Conservation (phyloP, 2,329 filamentous ascomycete species). For the Aureobasidium leucospermi region DNA sequence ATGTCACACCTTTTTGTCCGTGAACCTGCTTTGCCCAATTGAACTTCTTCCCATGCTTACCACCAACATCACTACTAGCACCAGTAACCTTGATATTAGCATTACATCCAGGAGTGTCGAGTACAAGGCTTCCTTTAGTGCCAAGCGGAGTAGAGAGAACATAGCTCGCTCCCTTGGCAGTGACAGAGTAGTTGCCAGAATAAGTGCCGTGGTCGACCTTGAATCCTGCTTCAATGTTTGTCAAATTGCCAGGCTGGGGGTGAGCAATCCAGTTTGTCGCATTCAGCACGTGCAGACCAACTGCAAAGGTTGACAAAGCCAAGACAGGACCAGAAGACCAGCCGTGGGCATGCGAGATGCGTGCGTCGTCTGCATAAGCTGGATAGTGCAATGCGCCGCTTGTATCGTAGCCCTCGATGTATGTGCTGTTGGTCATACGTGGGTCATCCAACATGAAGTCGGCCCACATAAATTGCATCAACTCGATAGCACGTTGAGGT, state of each 20-base stretch:
- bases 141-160: slow-evolving; percentile 4
- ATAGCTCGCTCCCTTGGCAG: background rate
- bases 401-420: slow-evolving; percentile 44
- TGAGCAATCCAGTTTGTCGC: slow-evolving; percentile 16
- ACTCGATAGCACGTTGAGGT: slow-evolving; percentile 32
- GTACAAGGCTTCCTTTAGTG: background rate
- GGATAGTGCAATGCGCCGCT: slow-evolving; percentile 43
- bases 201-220: background rate
- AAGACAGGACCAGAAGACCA: slow-evolving; percentile 45
- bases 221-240: slow-evolving; percentile 12
- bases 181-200: slow-evolving; percentile 6
- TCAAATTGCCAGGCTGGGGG: slow-evolving; percentile 14
- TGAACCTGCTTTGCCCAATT: background rate
- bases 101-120: background rate
- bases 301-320: slow-evolving; percentile 35
- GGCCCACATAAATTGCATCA: slow-evolving; percentile 45
- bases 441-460: slow-evolving; percentile 49
- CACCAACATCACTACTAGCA: background rate
- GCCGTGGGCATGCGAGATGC: slow-evolving; percentile 44
- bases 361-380: slow-evolving; percentile 41
- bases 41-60: background rate
- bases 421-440: slow-evolving; percentile 46
- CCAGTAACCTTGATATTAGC: background rate
- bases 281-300: slow-evolving; percentile 34
- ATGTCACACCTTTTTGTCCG: background rate